These are phyloP conservation scores for Plectosphaerella plurivora DNA, from an alignment of 2,329 filamentous ascomycete species.

Conservation along the genomic window DNA sequence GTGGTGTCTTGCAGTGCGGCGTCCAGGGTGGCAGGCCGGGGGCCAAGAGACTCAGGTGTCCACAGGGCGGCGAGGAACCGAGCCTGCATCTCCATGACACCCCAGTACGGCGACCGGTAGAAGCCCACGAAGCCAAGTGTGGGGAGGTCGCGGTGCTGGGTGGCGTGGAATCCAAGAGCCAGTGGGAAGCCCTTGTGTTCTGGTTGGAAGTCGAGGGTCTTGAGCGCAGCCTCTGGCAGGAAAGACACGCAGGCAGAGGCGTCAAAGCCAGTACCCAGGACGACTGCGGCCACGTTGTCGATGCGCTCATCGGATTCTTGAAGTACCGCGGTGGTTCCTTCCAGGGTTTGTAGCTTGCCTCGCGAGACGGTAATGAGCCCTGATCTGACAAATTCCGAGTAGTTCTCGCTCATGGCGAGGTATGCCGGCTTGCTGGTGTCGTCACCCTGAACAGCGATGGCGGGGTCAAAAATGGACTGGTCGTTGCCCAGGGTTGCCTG, in stretches of 20 bases:
- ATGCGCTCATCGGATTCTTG: constrained; percentile 29
- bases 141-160: constrained; percentile 55
- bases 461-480: constrained; percentile 45
- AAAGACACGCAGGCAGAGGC: constrained; percentile 60
- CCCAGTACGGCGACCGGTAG: constrained; percentile 82
- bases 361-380: constrained; percentile 49
- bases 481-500: constrained; percentile 44
- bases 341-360: constrained; percentile 39
- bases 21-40: constrained; percentile 20
- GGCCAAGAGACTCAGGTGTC: constrained; percentile 27
- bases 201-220: constrained; percentile 53
- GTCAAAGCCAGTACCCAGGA: constrained; percentile 74
- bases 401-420: constrained; percentile 66
- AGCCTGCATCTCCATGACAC: constrained; percentile 83
- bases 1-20: constrained; percentile 38
- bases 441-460: constrained; percentile 25
- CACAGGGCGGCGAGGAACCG: constrained; percentile 61
- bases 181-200: constrained; percentile 53
- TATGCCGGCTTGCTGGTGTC: constrained; percentile 53
- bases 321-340: constrained; percentile 26
- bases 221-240: constrained; percentile 51
- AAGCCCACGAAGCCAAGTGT: constrained; percentile 76
- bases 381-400: constrained; percentile 68
- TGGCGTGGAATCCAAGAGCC: constrained; percentile 64
- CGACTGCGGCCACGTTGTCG: constrained; percentile 57